Evolutionary conservation across 2,329 filamentous ascomycete genomes (phyloP).

Genomic region (Penicillium sp.): DNA sequence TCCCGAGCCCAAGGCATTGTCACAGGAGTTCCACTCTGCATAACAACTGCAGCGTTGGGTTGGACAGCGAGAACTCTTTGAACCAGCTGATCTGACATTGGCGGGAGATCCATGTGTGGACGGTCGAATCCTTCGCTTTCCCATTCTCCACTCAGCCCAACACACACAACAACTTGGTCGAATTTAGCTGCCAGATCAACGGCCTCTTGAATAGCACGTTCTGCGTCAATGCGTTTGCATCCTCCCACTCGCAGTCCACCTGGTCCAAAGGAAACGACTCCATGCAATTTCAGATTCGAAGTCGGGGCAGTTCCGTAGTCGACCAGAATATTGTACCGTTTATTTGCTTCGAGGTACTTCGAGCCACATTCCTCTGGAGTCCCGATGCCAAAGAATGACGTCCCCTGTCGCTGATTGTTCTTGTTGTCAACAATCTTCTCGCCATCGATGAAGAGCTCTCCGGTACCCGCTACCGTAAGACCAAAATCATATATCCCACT

Average conservation of each 20-base stretch:
- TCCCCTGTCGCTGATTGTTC: constrained; percentile 62
- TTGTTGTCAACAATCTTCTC: constrained; percentile 64
- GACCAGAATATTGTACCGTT: background rate
- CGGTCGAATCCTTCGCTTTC: constrained; percentile 54
- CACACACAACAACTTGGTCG: constrained; percentile 75
- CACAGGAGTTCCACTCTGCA: constrained; percentile 69
- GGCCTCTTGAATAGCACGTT: background rate
- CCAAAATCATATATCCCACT: constrained; percentile 64
- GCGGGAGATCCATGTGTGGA: constrained; percentile 52
- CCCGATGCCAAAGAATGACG: constrained; percentile 67
- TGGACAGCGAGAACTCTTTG: constrained; percentile 63
- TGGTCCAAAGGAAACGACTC: constrained; percentile 27
- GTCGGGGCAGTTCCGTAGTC: constrained; percentile 34
- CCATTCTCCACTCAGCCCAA: constrained; percentile 53
- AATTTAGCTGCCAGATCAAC: constrained; percentile 46
- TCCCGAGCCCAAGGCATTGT: constrained; percentile 38
- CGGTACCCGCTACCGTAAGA: constrained; percentile 64
- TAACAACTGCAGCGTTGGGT: constrained; percentile 66
- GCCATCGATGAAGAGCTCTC: constrained; percentile 64
- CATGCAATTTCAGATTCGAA: constrained; percentile 28
- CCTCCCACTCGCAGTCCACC: constrained; percentile 19
- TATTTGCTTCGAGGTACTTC: constrained; percentile 26
- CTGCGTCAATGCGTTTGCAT: background rate
- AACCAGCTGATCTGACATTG: constrained; percentile 56
- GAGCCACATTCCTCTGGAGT: constrained; percentile 63